These are phyloP conservation scores for Paecilomyces sp. DNA, from an alignment of 2,329 filamentous ascomycete genomes.

Conservation along the genomic window DNA sequence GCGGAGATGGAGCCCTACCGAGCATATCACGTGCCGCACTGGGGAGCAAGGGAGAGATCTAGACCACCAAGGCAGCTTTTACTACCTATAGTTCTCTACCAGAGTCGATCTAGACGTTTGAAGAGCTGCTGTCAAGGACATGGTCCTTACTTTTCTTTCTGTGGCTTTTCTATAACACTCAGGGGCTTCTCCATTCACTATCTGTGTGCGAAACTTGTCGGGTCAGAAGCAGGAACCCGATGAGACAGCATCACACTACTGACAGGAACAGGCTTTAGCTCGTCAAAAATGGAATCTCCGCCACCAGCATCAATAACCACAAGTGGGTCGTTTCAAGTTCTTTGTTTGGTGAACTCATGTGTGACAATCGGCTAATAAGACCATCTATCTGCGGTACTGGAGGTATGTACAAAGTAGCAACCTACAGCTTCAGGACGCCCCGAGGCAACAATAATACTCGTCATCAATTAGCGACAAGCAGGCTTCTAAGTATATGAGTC, in stretches of 20 bases:
- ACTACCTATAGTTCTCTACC: not conserved
- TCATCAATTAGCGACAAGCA: not conserved
- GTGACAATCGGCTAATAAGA: not conserved
- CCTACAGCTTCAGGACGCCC: not conserved
- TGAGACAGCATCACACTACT: not conserved
- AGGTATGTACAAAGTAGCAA: not conserved
- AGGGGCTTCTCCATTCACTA: not conserved
- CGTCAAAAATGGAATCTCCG: not conserved
- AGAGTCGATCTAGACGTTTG: not conserved
- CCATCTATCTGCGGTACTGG: not conserved
- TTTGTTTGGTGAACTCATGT: not conserved
- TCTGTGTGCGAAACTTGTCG: too few species aligned
- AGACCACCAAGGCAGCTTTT: not conserved
- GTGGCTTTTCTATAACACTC: not conserved
- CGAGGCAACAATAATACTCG: not conserved
- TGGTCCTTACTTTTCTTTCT: not conserved
- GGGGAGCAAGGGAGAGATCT: not conserved
- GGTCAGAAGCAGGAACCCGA: not conserved
- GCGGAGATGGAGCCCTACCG: not conserved
- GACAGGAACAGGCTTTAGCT: not conserved
- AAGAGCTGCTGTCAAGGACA: not conserved
- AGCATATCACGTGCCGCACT: not conserved
- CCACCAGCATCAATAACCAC: not conserved
- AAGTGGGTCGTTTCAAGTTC: not conserved
- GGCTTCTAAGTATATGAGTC: not conserved